Base-by-base conservation (phyloP, 768 basidiomycete species). In the Termitomyces sp. region DNA sequence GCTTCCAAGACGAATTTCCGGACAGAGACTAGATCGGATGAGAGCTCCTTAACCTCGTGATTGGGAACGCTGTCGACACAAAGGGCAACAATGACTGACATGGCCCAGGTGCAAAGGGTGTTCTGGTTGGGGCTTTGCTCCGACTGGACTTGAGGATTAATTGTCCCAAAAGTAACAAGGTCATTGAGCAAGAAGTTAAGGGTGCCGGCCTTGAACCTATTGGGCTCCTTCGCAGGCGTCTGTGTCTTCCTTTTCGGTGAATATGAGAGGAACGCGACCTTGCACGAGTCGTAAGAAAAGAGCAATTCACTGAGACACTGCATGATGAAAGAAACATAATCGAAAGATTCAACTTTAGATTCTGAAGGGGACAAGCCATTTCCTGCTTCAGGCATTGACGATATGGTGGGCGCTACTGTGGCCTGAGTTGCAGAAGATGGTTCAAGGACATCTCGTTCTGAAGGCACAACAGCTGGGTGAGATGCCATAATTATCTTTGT, bases 271-370 rank as follows among this genome's bases (percentile, higher is more conserved):
- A 99, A 93, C 5, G 89, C 85, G 23, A 85, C 66, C 69, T 98
- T 99, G 83, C 93, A 95, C 6, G 84, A 69, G 60, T 94, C 88
- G 63, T 98, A 99, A 12, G 94, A 98, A 57, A 96, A 92, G 12
- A 97, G 72, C 10, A 98, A 75, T 71, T 99, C 97, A 3, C 94
- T 91, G 43, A 98, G 75, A 60, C 86, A 89, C 66, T 94, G 91
- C 88, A 95, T 92, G 58, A 93, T 72, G 78, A 95, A 93, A 64
- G 86, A 89, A 15, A 81, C 75, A 63, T 89, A 91, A 53, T 79
- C 70, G 71, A 76, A 70, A 29, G 70, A 73, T 41, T 64, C 64
- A 13, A 56, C 41, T 27, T 63, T 33, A 11, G 62, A 56, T 11
- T 31, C 59, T n/a, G 52, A 41, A 16, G 50, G 46, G 7, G 56